Conservation (phyloP, 1,284 basidiomycete species). For the Cryptococcus hybrid region DNA sequence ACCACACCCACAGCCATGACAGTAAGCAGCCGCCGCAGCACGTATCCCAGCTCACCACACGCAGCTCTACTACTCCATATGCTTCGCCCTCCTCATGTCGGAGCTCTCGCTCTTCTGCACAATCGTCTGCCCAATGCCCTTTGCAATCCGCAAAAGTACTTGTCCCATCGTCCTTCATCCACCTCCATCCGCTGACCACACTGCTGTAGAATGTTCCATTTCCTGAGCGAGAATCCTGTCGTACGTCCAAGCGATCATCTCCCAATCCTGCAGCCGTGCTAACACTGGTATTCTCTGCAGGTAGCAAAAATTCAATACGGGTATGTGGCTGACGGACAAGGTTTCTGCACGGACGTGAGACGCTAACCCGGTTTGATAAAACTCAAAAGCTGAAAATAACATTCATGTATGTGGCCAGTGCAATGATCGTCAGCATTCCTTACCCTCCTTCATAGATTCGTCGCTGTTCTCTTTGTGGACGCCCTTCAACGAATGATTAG, state of each 20-base stretch:
- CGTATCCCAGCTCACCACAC: too few relatives aligned
- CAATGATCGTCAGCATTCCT: background rate
- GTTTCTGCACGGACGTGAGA: background rate
- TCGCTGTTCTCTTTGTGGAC: constrained; percentile 68
- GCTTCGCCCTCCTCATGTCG: constrained; percentile 47
- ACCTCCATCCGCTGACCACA: background rate
- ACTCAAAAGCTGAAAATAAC: constrained; percentile 70
- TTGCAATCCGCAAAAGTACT: constrained; percentile 31
- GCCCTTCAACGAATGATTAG: constrained; percentile 91
- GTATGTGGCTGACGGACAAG: constrained; percentile 24
- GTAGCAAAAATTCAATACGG: constrained; percentile 56
- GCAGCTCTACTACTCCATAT: constrained; percentile 48
- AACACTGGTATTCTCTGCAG: constrained; percentile 15
- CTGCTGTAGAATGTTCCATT: constrained; percentile 45
- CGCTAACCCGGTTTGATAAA: constrained; percentile 12
- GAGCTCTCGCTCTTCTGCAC: constrained; percentile 46
- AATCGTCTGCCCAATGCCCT: constrained; percentile 50
- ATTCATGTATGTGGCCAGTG: constrained; percentile 67
- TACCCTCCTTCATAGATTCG: constrained; percentile 60
- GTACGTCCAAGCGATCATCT: constrained; percentile 17
- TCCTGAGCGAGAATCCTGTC: constrained; percentile 52
- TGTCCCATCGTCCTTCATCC: background rate
- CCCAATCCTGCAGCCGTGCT: constrained; percentile 13
- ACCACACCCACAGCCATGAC: constrained; percentile 5
- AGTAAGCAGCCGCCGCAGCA: constrained; percentile 4